Percentiles rank a stretch among this genome's conserved stretches.
phyloP scores from a whole-genome alignment of 805 yeast species.

The Candida vaughaniae region DNA sequence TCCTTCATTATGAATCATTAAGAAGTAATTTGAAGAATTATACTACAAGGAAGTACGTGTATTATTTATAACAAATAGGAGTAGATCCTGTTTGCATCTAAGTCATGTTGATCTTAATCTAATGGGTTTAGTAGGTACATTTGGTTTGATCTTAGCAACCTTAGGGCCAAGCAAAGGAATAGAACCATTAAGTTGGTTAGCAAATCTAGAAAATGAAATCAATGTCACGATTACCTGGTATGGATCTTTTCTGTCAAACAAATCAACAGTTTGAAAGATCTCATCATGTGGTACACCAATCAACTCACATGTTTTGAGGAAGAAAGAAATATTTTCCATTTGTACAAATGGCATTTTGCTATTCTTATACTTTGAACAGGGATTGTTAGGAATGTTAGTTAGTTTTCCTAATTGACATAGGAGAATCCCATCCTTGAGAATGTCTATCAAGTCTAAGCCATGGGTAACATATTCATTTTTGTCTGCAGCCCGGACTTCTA shows the following conservation, averaged over 20 bases:
- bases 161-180: conserved; percentile 42
- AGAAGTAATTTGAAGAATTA: background rate
- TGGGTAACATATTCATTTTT: conserved; percentile 18
- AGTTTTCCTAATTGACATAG: conserved; percentile 35
- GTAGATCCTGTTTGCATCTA: too few relatives aligned
- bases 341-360: conserved; percentile 71
- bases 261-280: conserved; percentile 73
- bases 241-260: conserved; percentile 72
- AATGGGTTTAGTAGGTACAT: conserved; percentile 58
- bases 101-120: conserved; percentile 23
- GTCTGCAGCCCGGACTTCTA: conserved; percentile 15
- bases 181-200: conserved; percentile 41
- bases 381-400: conserved; percentile 24
- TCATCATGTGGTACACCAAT: conserved; percentile 81
- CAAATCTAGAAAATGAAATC: conserved; percentile 69
- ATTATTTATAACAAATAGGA: background rate
- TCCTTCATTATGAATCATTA: too few relatives aligned
- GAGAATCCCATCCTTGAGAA: conserved; percentile 58
- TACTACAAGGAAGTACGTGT: background rate
- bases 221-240: conserved; percentile 75
- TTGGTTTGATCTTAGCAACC: conserved; percentile 43
- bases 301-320: conserved; percentile 57
- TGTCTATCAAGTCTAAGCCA: conserved; percentile 47
- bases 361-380: conserved; percentile 49
- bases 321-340: conserved; percentile 83